Evolutionary conservation across 148 eudicot species (phyloP), one percentile per base, ranked within the genome.

Genomic region (Chenopodium suecicum): DNA sequence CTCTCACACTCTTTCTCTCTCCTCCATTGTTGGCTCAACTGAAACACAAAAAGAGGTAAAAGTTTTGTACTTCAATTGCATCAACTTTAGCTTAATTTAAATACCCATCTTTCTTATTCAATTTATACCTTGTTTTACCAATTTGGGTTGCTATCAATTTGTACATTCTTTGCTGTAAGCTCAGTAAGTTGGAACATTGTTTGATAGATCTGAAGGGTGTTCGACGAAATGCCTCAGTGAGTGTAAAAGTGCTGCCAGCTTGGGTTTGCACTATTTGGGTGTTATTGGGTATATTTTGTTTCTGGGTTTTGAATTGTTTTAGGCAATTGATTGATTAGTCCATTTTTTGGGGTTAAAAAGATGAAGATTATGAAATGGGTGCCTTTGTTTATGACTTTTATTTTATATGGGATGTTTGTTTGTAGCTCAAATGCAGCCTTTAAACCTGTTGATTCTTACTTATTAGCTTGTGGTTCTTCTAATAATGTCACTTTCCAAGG

Each of bases 381-480:
- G 16, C 70, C 81, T 79, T 75, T 91, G 71, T 63, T 89, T 79
- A 27, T 86, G 9, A 83, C 74, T 78, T n/a, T 88, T 34, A 29
- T 86, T 78, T 46, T 86, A 46, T 79, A 84, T 82, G 88, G 76
- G 79, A 81, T 82, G 60, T 74, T 91, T 78, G 32, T 75, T 88
- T 82, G 62, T 78, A 71, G 71, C 74, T 90, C 88, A 67, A 77
- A 83, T 89, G 90, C 92, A 54, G 82, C 82, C 20, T 96, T 86
- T 79, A 79, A 79, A 78, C 98, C 99, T 66, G 79, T 80, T 83
- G 98, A 96, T 88, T 87, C 71, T 75, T 92, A 91, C 89, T 86
- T 96, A 78, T 83, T 96, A 83, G 89, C 90, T 32, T 96, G 99
- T 90, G 99, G 99, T 54, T 94, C 99, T 78, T 74, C 94, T 32